These are phyloP conservation scores for Podosphaera fusca DNA, from an alignment of 2,329 filamentous ascomycete species.

Conservation along the genomic window DNA sequence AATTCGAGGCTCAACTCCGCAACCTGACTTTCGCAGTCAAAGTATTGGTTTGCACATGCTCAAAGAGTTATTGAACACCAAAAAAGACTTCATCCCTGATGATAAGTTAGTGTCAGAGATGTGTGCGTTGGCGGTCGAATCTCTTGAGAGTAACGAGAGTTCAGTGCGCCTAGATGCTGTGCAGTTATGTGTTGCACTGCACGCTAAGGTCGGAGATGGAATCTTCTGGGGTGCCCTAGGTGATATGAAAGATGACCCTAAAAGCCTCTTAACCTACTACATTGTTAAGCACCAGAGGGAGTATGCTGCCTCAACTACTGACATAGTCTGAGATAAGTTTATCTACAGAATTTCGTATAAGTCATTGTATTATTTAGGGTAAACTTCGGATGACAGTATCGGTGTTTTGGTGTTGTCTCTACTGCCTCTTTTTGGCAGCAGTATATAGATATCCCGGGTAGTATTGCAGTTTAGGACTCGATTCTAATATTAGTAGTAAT, in stretches of 20 bases:
- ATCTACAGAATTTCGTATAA: not conserved
- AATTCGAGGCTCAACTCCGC: constrained; percentile 20
- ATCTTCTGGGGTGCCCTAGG: constrained; percentile 46
- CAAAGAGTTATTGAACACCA: constrained; percentile 28
- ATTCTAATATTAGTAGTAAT: no score
- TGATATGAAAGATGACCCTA: constrained; percentile 43
- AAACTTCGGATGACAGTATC: not conserved
- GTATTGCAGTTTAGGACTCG: not conserved
- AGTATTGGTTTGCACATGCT: constrained; percentile 43
- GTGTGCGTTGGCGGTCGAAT: constrained; percentile 27
- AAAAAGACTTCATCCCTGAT: constrained; percentile 22
- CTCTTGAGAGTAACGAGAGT: constrained; percentile 35
- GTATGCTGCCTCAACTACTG: constrained; percentile 6
- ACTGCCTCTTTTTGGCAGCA: not conserved
- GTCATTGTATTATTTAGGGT: not conserved
- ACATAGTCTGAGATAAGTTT: not conserved
- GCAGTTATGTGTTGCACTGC: constrained; percentile 51
- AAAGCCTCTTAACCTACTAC: constrained; percentile 62
- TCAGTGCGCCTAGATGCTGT: constrained; percentile 54
- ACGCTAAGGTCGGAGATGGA: constrained; percentile 34
- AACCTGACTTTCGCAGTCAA: constrained; percentile 26
- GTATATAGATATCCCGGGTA: not conserved
- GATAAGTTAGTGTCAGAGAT: constrained; percentile 29
- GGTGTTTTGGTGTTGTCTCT: not conserved
- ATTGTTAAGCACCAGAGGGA: constrained; percentile 48